phyloP scores from a whole-genome alignment of 441 rosid genomes.

The Metrosideros polymorpha region DNA sequence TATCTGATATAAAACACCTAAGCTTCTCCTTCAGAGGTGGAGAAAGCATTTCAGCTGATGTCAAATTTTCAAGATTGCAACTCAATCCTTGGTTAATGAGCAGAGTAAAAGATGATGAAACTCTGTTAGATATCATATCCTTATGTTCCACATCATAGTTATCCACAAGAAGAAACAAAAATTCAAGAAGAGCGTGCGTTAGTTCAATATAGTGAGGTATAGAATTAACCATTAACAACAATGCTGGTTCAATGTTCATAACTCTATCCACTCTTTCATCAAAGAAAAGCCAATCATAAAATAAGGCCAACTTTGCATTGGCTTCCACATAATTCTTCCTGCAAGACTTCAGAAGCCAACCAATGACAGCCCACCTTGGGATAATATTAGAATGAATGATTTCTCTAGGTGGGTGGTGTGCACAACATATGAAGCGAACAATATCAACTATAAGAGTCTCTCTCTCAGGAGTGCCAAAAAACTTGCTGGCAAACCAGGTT shows the following conservation, averaged over 20 bases:
- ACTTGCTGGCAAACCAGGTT: slow-evolving; percentile 66
- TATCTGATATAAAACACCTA: slow-evolving; percentile 17
- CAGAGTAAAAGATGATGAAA: slow-evolving; percentile 41
- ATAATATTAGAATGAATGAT: slow-evolving; percentile 48
- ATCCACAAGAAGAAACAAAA: slow-evolving; percentile 60
- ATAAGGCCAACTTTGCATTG: slow-evolving; percentile 57
- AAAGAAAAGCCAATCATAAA: slow-evolving; percentile 88
- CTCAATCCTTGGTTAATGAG: slow-evolving; percentile 65
- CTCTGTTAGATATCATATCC: slow-evolving; percentile 34
- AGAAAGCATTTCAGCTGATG: slow-evolving; percentile 30
- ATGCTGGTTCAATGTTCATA: slow-evolving; percentile 88
- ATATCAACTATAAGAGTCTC: slow-evolving; percentile 63
- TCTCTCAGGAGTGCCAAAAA: slow-evolving; percentile 38
- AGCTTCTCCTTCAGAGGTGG: slow-evolving; percentile 47
- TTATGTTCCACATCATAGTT: slow-evolving; percentile 43
- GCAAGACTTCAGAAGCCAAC: slow-evolving; percentile 63
- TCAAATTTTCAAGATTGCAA: slow-evolving; percentile 41
- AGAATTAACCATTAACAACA: slow-evolving; percentile 65
- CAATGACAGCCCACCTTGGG: slow-evolving; percentile 89
- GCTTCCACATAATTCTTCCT: slow-evolving; percentile 46
- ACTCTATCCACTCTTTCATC: slow-evolving; percentile 56
- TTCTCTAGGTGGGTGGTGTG: slow-evolving; percentile 61
- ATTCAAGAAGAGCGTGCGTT: slow-evolving; percentile 64
- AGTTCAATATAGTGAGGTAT: slow-evolving; percentile 52
- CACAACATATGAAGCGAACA: slow-evolving; percentile 75